These are phyloP conservation scores for Chlamydomonas incerta DNA, from an alignment of 139 green algal genomes.

Conservation along the genomic window DNA sequence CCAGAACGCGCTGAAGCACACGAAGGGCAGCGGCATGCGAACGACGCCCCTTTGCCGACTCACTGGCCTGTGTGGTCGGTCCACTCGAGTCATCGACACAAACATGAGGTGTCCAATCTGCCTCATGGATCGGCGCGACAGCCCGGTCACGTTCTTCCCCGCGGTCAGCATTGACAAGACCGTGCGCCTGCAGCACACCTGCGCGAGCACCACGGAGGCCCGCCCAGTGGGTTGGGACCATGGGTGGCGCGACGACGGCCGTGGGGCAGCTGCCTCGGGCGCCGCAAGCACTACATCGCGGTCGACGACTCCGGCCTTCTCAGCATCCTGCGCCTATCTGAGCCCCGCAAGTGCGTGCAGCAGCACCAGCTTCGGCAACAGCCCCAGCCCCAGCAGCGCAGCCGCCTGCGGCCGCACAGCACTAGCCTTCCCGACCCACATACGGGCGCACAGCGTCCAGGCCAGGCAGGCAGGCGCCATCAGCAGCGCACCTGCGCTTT, in stretches of 20 bases:
- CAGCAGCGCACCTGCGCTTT: not conserved
- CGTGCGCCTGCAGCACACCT: slow-evolving; percentile 2
- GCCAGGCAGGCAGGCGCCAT: not conserved
- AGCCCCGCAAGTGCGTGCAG: too few relatives aligned
- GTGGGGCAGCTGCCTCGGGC: too few relatives aligned
- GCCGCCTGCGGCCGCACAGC: too few relatives aligned
- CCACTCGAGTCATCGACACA: slow-evolving; percentile 1
- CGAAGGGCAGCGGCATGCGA: not conserved
- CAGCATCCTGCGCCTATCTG: too few relatives aligned
- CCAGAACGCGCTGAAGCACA: not conserved
- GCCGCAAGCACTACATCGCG: too few relatives aligned
- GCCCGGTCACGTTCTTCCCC: slow-evolving; percentile 5
- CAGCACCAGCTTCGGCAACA: too few relatives aligned
- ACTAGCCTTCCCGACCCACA: too few relatives aligned
- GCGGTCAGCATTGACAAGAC: slow-evolving; percentile 1
- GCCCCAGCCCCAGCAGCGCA: too few relatives aligned
- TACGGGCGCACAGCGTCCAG: not conserved
- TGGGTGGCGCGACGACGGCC: too few relatives aligned
- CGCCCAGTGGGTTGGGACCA: too few relatives aligned
- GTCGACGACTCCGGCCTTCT: too few relatives aligned
- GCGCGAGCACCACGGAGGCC: too few relatives aligned
- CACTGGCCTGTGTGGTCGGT: slow-evolving; percentile 16
- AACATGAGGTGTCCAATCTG: slow-evolving; percentile 31
- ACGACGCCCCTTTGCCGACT: not conserved
- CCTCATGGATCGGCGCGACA: not conserved